Evolutionary conservation across 257 asterid genomes (phyloP).

Genomic region (Solanum lycopersicoides): DNA sequence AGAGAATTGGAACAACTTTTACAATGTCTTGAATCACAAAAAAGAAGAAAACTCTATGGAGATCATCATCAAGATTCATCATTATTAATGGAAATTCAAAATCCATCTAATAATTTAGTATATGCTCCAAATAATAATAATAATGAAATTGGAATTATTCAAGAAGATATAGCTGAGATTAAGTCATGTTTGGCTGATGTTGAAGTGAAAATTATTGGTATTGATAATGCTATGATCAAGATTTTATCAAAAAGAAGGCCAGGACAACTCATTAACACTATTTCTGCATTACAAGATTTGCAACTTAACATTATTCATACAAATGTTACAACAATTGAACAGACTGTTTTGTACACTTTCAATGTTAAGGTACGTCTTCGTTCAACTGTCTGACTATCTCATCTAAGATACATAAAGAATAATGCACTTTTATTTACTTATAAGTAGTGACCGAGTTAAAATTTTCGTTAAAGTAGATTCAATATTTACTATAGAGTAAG

Average conservation of each 20-base stretch:
- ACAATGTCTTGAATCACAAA: conserved; percentile 92
- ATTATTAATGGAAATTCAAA: conserved; percentile 6
- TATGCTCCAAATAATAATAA: conserved; percentile 15
- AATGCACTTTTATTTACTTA: neutral
- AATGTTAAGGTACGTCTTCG: conserved; percentile 59
- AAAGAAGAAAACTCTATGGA: conserved; percentile 70
- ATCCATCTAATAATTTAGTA: conserved; percentile 12
- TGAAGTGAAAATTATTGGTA: conserved; percentile 76
- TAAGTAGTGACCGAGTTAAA: neutral
- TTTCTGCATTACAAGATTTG: conserved; percentile 92
- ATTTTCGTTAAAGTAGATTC: neutral
- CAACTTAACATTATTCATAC: conserved; percentile 78
- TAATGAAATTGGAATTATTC: conserved; percentile 31
- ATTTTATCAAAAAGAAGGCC: conserved; percentile 65
- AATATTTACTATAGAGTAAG: neutral
- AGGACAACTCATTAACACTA: conserved; percentile 62
- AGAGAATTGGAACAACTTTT: conserved; percentile 84
- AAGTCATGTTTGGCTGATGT: conserved; percentile 82
- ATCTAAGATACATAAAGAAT: neutral
- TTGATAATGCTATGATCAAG: conserved; percentile 67
- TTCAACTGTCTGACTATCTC: neutral
- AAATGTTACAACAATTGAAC: conserved; percentile 85
- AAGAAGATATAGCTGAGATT: conserved; percentile 70
- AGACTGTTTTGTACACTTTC: conserved; percentile 86
- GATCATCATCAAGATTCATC: conserved; percentile 17